Percentiles rank a stretch among this genome's conserved stretches.
These are phyloP conservation scores for Leccinum fibrillosum DNA, from an alignment of 768 basidiomycete species.

Conservation along the genomic window DNA sequence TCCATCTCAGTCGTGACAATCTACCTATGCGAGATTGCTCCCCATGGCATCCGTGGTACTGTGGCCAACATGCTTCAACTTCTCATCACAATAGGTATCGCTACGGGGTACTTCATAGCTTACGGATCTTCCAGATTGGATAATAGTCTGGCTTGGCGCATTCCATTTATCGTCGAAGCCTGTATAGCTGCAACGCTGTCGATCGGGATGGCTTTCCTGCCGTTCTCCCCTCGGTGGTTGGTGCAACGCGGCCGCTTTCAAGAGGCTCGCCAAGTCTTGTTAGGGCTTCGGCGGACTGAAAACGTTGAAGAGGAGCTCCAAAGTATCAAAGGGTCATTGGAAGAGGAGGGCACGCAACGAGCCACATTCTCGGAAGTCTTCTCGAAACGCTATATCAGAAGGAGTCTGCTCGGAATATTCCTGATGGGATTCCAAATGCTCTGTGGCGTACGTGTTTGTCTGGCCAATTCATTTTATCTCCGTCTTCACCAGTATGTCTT, in stretches of 20 bases:
- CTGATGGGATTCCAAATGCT: slow-evolving; percentile 45
- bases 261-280: slow-evolving; percentile 32
- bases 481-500: background rate
- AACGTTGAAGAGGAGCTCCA: slow-evolving; percentile 21
- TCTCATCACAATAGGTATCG: slow-evolving; percentile 42
- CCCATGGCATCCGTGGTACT: slow-evolving; percentile 38
- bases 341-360: slow-evolving; percentile 18
- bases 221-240: slow-evolving; percentile 25
- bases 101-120: slow-evolving; percentile 30
- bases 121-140: slow-evolving; percentile 25
- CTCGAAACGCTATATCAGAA: slow-evolving; percentile 26
- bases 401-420: slow-evolving; percentile 41
- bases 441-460: slow-evolving; percentile 18
- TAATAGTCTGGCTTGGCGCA: slow-evolving; percentile 26
- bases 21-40: slow-evolving; percentile 42
- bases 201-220: slow-evolving; percentile 23
- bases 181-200: slow-evolving; percentile 17
- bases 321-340: slow-evolving; percentile 18
- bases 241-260: slow-evolving; percentile 31
- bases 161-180: slow-evolving; percentile 26
- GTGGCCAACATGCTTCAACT: slow-evolving; percentile 41
- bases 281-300: slow-evolving; percentile 10
- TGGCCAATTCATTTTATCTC: background rate
- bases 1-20: slow-evolving; percentile 42
- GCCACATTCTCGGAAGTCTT: slow-evolving; percentile 29